Evolutionary conservation across 1,284 basidiomycete species (phyloP).

Genomic region (Retiboletus fuscus): DNA sequence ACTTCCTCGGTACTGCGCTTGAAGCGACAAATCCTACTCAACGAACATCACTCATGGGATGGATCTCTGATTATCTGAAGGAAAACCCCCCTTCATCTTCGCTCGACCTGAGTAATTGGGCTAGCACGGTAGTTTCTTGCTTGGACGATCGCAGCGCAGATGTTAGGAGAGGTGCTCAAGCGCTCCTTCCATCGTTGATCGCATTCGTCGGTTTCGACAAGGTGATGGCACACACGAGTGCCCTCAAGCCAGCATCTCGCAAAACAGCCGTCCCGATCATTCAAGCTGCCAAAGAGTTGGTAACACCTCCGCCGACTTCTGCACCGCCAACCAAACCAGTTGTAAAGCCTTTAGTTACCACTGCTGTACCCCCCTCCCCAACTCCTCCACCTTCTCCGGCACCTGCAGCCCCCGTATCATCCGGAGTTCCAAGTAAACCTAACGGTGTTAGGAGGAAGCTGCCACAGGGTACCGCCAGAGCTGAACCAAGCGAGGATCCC

Average conservation of each 20-base stretch:
- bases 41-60: conserved; percentile 85
- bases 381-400: conserved; percentile 53
- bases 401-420: conserved; percentile 45
- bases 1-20: conserved; percentile 82
- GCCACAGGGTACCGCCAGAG: conserved; percentile 70
- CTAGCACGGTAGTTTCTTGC: conserved; percentile 78
- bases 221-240: conserved; percentile 87
- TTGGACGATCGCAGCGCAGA: conserved; percentile 94
- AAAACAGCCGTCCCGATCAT: conserved; percentile 89
- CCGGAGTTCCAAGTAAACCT: conserved; percentile 60
- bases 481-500: conserved; percentile 72
- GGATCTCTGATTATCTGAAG: conserved; percentile 87
- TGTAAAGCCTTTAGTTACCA: conserved; percentile 35
- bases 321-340: conserved; percentile 43
- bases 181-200: conserved; percentile 85
- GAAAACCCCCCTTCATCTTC: conserved; percentile 66
- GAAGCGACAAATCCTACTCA: conserved; percentile 92
- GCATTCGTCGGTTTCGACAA: conserved; percentile 84
- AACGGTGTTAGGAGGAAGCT: conserved; percentile 77
- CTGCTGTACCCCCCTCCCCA: conserved; percentile 36
- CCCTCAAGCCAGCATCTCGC: conserved; percentile 92
- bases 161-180: conserved; percentile 91
- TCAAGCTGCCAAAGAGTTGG: conserved; percentile 73
- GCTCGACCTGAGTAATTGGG: conserved; percentile 84
- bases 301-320: conserved; percentile 45